Evolutionary conservation across 2,329 filamentous ascomycete species (phyloP).

Genomic region (Aquanectria penicillioides): DNA sequence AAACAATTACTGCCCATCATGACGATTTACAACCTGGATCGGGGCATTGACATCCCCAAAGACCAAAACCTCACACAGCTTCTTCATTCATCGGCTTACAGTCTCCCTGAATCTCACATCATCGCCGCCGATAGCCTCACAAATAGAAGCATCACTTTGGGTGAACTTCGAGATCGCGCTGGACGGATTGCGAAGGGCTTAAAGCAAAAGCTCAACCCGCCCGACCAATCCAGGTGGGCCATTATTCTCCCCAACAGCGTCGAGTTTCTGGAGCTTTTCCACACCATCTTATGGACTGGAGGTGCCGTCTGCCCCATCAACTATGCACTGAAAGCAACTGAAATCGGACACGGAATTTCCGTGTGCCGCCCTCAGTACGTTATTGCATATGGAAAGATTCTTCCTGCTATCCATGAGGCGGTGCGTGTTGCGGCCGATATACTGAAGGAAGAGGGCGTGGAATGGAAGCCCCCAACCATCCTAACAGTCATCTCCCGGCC

Average conservation of each 20-base stretch:
- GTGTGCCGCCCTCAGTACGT: constrained; percentile 54
- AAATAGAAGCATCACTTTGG: constrained; percentile 56
- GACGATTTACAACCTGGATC: constrained; percentile 46
- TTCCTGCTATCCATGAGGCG: constrained; percentile 45
- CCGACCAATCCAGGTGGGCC: constrained; percentile 52
- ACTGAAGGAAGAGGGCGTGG: constrained; percentile 38
- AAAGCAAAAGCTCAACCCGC: constrained; percentile 42
- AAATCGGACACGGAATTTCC: constrained; percentile 54
- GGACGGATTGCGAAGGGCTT: constrained; percentile 54
- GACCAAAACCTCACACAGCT: constrained; percentile 56
- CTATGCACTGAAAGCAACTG: constrained; percentile 49
- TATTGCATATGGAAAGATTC: constrained; percentile 49
- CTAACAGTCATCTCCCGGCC: constrained; percentile 46
- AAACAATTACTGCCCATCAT: constrained; percentile 29
- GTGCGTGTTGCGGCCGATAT: constrained; percentile 43
- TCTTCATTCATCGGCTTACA: constrained; percentile 49
- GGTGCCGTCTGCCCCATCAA: constrained; percentile 53
- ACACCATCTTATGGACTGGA: constrained; percentile 54
- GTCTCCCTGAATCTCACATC: constrained; percentile 53
- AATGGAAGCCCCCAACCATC: constrained; percentile 48
- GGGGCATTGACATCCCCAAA: constrained; percentile 46
- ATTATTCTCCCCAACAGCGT: constrained; percentile 57
- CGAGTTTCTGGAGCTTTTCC: constrained; percentile 55
- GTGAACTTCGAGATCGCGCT: constrained; percentile 52
- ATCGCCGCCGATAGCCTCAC: constrained; percentile 55